Evolutionary conservation across 139 green algal species (phyloP).

Genomic region (Coelastrella sp.): DNA sequence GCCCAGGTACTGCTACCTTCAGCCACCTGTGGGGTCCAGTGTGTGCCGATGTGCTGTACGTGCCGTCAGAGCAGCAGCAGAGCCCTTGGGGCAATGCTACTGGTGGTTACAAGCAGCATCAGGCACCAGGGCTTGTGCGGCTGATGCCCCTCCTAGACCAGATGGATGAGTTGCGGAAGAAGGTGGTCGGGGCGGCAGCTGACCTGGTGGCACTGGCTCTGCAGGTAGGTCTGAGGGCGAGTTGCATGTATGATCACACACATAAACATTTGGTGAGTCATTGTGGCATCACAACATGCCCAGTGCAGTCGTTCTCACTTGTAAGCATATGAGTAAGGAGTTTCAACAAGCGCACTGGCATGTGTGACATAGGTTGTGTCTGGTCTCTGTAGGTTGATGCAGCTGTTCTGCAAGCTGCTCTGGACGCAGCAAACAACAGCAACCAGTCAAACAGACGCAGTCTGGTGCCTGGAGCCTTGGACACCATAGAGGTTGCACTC

Average conservation of each 20-base stretch:
- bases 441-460: neutral
- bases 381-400: slow-evolving; percentile 44
- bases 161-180: slow-evolving; percentile 10
- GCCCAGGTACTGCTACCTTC: slow-evolving; percentile 12
- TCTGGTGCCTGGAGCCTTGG: neutral
- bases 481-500: slow-evolving; percentile 18
- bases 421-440: neutral
- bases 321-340: no score
- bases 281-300: no score
- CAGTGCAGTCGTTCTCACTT: no score
- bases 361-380: no score
- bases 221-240: no score
- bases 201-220: slow-evolving; percentile 11
- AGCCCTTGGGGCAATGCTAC: neutral
- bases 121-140: slow-evolving; percentile 1
- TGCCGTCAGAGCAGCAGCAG: slow-evolving; percentile 6
- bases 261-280: no score
- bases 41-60: slow-evolving; percentile 20
- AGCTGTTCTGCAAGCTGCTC: slow-evolving; percentile 29
- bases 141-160: slow-evolving; percentile 13
- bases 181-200: slow-evolving; percentile 26
- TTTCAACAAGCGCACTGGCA: no score
- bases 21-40: slow-evolving; percentile 33
- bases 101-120: neutral
- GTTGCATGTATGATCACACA: no score